Base-by-base conservation (phyloP, 2,329 filamentous ascomycete species). In the Neurospora sp. region DNA sequence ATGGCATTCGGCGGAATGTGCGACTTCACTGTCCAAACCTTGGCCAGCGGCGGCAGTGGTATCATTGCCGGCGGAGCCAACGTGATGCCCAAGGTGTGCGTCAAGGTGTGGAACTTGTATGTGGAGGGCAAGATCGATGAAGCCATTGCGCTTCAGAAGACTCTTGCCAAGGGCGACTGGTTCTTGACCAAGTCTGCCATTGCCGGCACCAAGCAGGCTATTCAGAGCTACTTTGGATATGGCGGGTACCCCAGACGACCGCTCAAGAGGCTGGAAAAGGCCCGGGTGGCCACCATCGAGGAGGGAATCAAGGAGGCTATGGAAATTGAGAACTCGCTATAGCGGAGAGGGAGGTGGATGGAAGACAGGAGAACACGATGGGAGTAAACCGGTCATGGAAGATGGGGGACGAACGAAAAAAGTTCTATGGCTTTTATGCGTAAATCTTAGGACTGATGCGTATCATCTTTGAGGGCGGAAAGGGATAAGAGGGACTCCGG, bases 41-140 rank as follows among this genome's bases (percentile, higher is more conserved):
- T 94, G 4, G 85, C 90, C 71, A 91, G 88, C 66, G 92, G 92
- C 66, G 92, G 92, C 62, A 91, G 88, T 69, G 92, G 93, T 39
- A 93, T 96, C 80, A 96, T 96, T 76, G 92, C 92, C 17, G 93
- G 93, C 23, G 89, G 91, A 57, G 93, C 92, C 72, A 97, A 96
- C 77, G 89, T 96, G 70, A 88, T 95, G 80, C 93, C 93, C 67
- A 93, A 94, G 82, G 84, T 91, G 6, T 94, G 92, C 77, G 90
- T 91, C 67, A 88, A 87, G 78, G 87, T 96, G 37, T 93, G 92
- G 90, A 86, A 92, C 77, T 83, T 95, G 69, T 95, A 90, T 79
- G 83, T 83, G 8, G 84, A 89, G 75, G 92, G 92, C 62, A 90
- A 92, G 81, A 86, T 85, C 69, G 89, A 91, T 43, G 91, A 96